A percentile compares a stretch with the other conserved stretches of the same genome.
phyloP scores from a whole-genome alignment of 129 eudicot genomes.

The Erigeron canadensis region DNA sequence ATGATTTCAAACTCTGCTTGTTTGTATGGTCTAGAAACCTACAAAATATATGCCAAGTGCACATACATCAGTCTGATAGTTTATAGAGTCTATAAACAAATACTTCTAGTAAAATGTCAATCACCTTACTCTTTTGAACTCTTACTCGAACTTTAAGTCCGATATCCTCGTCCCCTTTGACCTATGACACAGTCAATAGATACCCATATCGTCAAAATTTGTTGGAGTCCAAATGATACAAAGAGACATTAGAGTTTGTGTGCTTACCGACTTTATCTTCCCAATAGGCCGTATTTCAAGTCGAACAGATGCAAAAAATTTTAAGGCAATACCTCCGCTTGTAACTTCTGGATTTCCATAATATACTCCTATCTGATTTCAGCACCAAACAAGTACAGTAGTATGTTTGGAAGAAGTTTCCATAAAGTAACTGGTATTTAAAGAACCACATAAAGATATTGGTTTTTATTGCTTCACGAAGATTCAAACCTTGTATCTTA shows the following conservation, averaged over 20 bases:
- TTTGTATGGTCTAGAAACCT: conserved; percentile 99
- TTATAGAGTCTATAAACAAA: conserved; percentile 35
- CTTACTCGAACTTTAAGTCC: conserved; percentile 96
- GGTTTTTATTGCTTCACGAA: not conserved
- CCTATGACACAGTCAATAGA: conserved; percentile 43
- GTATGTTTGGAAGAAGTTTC: conserved; percentile 9
- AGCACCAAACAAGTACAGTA: conserved; percentile 9
- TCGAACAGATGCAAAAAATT: conserved; percentile 98
- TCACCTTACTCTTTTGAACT: conserved; percentile 99
- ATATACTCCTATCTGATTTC: conserved; percentile 84
- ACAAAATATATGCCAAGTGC: conserved; percentile 14
- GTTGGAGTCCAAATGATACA: not conserved
- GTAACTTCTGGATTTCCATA: conserved; percentile 99
- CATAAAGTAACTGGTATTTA: not conserved
- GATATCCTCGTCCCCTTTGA: conserved; percentile 91
- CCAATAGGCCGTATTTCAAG: conserved; percentile 99
- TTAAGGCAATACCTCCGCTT: conserved; percentile 98
- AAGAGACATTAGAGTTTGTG: conserved; percentile 21
- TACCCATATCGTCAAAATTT: not conserved
- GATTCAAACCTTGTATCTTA: conserved; percentile 78
- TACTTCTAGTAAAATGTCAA: conserved; percentile 1
- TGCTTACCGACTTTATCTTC: conserved; percentile 95
- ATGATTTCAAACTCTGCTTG: conserved; percentile 97
- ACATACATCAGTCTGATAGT: not conserved
- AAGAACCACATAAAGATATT: conserved; percentile 10